A percentile compares a stretch with the other conserved stretches of the same genome.
Conservation (phyloP, 345 rosid species). For the Chamaenerion angustifolium region DNA sequence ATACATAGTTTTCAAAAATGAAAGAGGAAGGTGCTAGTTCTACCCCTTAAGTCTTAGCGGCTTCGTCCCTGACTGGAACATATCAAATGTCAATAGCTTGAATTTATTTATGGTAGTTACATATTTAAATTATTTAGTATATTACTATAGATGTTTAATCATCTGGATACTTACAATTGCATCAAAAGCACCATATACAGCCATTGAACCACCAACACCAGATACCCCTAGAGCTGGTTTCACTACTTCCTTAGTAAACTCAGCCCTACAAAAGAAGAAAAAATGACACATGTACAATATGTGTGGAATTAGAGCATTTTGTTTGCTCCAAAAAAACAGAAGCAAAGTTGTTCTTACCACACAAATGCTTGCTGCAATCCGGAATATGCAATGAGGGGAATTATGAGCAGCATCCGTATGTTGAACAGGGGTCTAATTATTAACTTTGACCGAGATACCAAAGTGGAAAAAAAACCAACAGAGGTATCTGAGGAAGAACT, state of each 20-base stretch:
- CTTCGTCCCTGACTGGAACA: too few relatives aligned
- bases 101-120: too few relatives aligned
- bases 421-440: slow-evolving; percentile 62
- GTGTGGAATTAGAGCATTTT: background rate
- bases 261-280: slow-evolving; percentile 42
- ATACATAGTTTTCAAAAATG: too few relatives aligned
- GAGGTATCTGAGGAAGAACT: slow-evolving; percentile 34
- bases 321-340: background rate
- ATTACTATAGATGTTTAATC: background rate
- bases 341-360: slow-evolving; percentile 33
- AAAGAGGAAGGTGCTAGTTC: too few relatives aligned
- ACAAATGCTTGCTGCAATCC: slow-evolving; percentile 96
- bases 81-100: too few relatives aligned
- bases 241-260: slow-evolving; percentile 73
- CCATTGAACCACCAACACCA: slow-evolving; percentile 92
- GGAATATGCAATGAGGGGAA: slow-evolving; percentile 80
- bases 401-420: slow-evolving; percentile 55
- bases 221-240: slow-evolving; percentile 70
- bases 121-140: too few relatives aligned
- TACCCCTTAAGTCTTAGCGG: too few relatives aligned
- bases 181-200: slow-evolving; percentile 81
- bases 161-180: slow-evolving; percentile 51
- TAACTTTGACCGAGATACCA: slow-evolving; percentile 36
- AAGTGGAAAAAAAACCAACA: slow-evolving; percentile 30
- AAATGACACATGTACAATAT: background rate